Conservation (phyloP, 1,284 basidiomycete species). For the Fomitiporia mediterranea region DNA sequence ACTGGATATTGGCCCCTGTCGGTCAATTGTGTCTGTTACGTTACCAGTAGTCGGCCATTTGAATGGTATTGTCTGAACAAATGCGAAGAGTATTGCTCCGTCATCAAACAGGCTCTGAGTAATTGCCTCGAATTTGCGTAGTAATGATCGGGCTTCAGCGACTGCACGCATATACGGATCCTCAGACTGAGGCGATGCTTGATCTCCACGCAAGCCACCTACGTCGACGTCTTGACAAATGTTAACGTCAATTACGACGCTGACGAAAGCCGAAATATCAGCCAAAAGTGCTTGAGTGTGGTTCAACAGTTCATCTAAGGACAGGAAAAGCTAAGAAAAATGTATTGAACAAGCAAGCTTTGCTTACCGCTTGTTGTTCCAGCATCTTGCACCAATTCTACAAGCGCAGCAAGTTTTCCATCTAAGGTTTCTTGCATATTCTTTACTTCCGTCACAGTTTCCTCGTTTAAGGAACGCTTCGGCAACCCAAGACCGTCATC, state of each 20-base stretch:
- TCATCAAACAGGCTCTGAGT: conserved; percentile 73
- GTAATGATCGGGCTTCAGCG: conserved; percentile 56
- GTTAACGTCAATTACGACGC: conserved; percentile 61
- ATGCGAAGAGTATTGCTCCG: conserved; percentile 50
- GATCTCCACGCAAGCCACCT: conserved; percentile 56
- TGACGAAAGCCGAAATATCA: conserved; percentile 51
- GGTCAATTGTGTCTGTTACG: conserved; percentile 15
- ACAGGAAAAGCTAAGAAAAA: not conserved
- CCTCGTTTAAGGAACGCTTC: conserved; percentile 43
- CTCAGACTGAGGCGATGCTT: conserved; percentile 36
- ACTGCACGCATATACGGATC: conserved; percentile 58
- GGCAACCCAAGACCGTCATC: conserved; percentile 47
- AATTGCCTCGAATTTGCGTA: conserved; percentile 61
- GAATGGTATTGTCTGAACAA: conserved; percentile 46
- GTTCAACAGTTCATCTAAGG: conserved; percentile 12
- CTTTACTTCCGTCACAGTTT: conserved; percentile 51
- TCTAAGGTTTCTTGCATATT: conserved; percentile 44
- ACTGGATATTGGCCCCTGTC: conserved; percentile 37
- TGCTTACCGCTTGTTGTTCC: conserved; percentile 13
- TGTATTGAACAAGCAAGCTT: not conserved
- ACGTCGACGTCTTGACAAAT: conserved; percentile 73
- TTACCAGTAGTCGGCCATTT: conserved; percentile 31
- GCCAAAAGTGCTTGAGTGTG: conserved; percentile 42
- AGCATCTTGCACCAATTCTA: conserved; percentile 31
- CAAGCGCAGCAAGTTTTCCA: conserved; percentile 40